These are phyloP conservation scores for Apiotrichum sp. DNA, from an alignment of 1,284 basidiomycete genomes.

Conservation along the genomic window DNA sequence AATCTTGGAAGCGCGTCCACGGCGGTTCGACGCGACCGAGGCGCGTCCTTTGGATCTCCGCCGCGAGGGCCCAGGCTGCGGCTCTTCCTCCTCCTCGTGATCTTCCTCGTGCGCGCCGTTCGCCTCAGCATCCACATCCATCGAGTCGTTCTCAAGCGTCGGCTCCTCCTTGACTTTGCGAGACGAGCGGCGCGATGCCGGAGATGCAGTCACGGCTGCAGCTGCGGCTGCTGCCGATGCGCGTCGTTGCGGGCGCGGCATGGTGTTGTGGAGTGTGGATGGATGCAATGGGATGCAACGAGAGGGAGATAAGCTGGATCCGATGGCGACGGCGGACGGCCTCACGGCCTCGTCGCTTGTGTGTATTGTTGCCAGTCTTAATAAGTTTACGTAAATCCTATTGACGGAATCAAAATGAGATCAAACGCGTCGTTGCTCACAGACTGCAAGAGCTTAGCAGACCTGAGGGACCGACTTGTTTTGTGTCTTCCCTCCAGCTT, in stretches of 20 bases:
- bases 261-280: neutral
- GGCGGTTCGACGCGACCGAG: neutral
- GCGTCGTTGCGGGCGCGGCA: conserved; percentile 13
- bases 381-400: no score
- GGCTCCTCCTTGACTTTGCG: conserved; percentile 15
- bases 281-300: no score
- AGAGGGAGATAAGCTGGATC: neutral
- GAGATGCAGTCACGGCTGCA: neutral
- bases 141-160: neutral
- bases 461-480: no score
- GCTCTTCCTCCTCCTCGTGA: conserved; percentile 12
- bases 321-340: neutral
- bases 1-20: neutral
- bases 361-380: no score
- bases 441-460: no score
- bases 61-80: conserved; percentile 6
- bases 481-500: neutral
- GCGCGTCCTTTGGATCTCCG: neutral
- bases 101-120: conserved; percentile 14
- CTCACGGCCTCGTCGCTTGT: no score
- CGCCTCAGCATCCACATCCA: conserved; percentile 10
- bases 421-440: no score
- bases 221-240: conserved; percentile 6
- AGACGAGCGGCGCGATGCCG: conserved; percentile 1
- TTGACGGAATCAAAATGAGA: no score